Evolutionary conservation across 2,329 filamentous ascomycete genomes (phyloP).

Genomic region (Magnaporthiopsis poae): DNA sequence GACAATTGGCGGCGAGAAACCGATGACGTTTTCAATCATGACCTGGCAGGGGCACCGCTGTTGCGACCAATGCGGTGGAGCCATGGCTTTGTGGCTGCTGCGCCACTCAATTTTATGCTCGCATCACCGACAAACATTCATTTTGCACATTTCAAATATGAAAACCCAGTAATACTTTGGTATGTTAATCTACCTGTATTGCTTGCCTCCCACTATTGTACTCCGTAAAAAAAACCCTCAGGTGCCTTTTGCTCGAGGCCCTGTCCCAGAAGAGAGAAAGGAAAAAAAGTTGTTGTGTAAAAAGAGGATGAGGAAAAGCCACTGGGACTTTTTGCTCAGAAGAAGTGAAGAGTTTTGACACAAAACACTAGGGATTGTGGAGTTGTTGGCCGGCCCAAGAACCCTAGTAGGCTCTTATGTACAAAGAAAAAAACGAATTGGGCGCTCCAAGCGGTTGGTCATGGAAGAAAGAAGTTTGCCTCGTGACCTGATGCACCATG

Average conservation of each 20-base stretch:
- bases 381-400: neutral
- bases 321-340: neutral
- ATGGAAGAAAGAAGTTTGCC: slow-evolving; percentile 3
- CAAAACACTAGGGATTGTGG: neutral
- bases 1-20: neutral
- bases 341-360: neutral
- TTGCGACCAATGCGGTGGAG: neutral
- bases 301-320: neutral
- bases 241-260: neutral
- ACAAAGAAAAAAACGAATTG: neutral
- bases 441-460: neutral
- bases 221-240: neutral
- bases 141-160: too few species aligned
- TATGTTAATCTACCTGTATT: neutral
- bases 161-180: neutral
- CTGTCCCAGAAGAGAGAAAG: neutral
- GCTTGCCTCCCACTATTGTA: neutral
- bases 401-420: neutral
- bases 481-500: neutral
- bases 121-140: too few species aligned
- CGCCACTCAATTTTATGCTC: neutral
- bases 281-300: neutral
- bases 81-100: neutral
- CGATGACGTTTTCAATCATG: neutral
- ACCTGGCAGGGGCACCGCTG: neutral